Conservation (phyloP, 1,284 basidiomycete species). For the Leccinum fuscescens region DNA sequence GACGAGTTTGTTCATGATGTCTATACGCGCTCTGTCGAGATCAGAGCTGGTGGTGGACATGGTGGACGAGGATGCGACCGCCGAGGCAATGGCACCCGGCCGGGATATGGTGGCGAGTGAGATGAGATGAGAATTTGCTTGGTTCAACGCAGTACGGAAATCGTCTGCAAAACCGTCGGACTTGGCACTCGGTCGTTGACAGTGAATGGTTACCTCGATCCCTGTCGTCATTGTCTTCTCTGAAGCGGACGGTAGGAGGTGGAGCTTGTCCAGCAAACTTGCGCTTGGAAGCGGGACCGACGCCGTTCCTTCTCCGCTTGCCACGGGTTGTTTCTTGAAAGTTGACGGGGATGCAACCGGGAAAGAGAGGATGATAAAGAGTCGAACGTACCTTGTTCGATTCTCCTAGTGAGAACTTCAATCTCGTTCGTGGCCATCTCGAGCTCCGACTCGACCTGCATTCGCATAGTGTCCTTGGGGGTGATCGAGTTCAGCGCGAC, state of each 20-base stretch:
- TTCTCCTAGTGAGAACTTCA: constrained; percentile 57
- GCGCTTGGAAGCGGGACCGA: constrained; percentile 34
- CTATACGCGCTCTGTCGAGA: constrained; percentile 54
- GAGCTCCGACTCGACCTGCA: constrained; percentile 75
- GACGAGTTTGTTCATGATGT: constrained; percentile 67
- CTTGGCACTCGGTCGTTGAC: background rate
- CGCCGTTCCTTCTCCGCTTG: constrained; percentile 37
- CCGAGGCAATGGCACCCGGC: constrained; percentile 45
- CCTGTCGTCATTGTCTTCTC: constrained; percentile 40
- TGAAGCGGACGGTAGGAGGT: constrained; percentile 25
- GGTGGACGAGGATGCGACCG: constrained; percentile 37
- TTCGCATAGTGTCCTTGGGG: constrained; percentile 58
- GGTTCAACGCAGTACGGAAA: constrained; percentile 65
- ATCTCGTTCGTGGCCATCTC: constrained; percentile 72
- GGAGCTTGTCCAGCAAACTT: constrained; percentile 39
- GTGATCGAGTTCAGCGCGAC: constrained; percentile 12
- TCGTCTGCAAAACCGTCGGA: constrained; percentile 48
- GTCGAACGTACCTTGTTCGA: constrained; percentile 54
- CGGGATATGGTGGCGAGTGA: constrained; percentile 49
- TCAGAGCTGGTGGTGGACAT: constrained; percentile 42
- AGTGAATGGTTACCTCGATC: constrained; percentile 25
- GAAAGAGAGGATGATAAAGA: background rate
- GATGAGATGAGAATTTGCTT: constrained; percentile 55
- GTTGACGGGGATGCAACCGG: background rate
- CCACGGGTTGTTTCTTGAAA: constrained; percentile 41